These are phyloP conservation scores for Poronia punctata DNA, from an alignment of 495 filamentous ascomycete genomes.

Conservation along the genomic window DNA sequence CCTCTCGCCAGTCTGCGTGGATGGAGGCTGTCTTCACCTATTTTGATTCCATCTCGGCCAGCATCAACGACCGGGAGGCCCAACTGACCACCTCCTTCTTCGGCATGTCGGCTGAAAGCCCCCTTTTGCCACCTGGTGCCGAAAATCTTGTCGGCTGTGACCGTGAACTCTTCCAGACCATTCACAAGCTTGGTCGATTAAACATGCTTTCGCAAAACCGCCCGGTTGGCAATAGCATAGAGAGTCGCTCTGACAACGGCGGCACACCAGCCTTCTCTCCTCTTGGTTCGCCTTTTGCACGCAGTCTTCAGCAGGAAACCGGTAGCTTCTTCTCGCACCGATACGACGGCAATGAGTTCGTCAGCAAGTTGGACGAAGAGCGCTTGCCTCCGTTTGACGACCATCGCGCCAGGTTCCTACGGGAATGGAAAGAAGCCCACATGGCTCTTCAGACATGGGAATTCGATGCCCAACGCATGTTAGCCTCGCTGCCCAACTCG, in stretches of 20 bases:
- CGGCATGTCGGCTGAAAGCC: slow-evolving; percentile 61
- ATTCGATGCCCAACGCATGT: slow-evolving; percentile 50
- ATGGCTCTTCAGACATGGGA: slow-evolving; percentile 74
- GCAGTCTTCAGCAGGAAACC: slow-evolving; percentile 43
- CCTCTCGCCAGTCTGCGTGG: slow-evolving; percentile 68
- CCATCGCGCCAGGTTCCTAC: slow-evolving; percentile 63
- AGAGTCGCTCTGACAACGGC: slow-evolving; percentile 19
- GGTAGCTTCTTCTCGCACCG: slow-evolving; percentile 30
- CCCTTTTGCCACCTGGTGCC: slow-evolving; percentile 44
- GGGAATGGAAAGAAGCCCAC: slow-evolving; percentile 76
- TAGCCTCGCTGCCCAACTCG: slow-evolving; percentile 34
- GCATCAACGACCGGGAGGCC: slow-evolving; percentile 87
- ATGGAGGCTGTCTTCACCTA: slow-evolving; percentile 95
- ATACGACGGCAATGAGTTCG: slow-evolving; percentile 60
- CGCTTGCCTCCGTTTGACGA: slow-evolving; percentile 41
- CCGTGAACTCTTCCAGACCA: slow-evolving; percentile 66
- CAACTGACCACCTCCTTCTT: slow-evolving; percentile 65
- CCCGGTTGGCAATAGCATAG: slow-evolving; percentile 36
- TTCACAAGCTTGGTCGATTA: slow-evolving; percentile 71
- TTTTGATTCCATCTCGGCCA: slow-evolving; percentile 90
- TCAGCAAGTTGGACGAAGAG: slow-evolving; percentile 41
- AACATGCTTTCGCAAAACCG: slow-evolving; percentile 83
- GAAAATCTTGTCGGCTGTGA: slow-evolving; percentile 90
- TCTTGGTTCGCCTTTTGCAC: slow-evolving; percentile 34
- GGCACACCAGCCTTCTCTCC: slow-evolving; percentile 26